Conservation (phyloP, 139 green algal genomes). For the Parachlorella kessleri region DNA sequence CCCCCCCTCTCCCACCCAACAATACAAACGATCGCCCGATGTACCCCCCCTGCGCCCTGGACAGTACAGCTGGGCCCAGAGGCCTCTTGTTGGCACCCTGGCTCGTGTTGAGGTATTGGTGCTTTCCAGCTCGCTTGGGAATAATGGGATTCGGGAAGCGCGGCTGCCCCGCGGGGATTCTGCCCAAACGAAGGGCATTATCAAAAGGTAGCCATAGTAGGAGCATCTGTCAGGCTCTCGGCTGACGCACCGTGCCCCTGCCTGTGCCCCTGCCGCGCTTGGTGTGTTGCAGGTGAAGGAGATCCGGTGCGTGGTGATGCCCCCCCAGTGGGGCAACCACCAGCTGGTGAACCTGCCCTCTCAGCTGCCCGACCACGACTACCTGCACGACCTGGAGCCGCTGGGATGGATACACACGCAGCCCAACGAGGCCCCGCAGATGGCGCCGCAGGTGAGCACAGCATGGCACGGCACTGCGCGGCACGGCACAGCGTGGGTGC, state of each 20-base stretch:
- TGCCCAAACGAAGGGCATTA: too few species aligned
- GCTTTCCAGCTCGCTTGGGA: too few species aligned
- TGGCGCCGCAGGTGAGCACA: conserved; percentile 75
- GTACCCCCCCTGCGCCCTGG: not conserved
- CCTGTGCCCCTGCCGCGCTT: not conserved
- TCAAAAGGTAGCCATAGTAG: too few species aligned
- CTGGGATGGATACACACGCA: conserved; percentile 99
- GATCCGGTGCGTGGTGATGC: conserved; percentile 94
- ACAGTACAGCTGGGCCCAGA: not conserved
- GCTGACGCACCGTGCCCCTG: not conserved
- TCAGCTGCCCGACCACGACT: conserved; percentile 93
- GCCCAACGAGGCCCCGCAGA: conserved; percentile 94
- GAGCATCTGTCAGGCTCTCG: not conserved
- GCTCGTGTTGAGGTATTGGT: too few species aligned
- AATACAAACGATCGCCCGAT: not conserved
- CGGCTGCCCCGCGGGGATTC: not conserved
- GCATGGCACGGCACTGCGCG: not conserved
- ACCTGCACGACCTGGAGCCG: conserved; percentile 96
- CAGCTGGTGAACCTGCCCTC: conserved; percentile 88
- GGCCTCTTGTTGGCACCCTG: too few species aligned
- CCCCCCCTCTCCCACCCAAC: not conserved
- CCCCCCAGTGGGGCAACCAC: conserved; percentile 98
- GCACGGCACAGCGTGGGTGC: not conserved
- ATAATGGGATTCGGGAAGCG: too few species aligned
- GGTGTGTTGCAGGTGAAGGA: conserved; percentile 87